Evolutionary conservation across 305 asterid genomes (phyloP).

Genomic region (Ilex paraguariensis): DNA sequence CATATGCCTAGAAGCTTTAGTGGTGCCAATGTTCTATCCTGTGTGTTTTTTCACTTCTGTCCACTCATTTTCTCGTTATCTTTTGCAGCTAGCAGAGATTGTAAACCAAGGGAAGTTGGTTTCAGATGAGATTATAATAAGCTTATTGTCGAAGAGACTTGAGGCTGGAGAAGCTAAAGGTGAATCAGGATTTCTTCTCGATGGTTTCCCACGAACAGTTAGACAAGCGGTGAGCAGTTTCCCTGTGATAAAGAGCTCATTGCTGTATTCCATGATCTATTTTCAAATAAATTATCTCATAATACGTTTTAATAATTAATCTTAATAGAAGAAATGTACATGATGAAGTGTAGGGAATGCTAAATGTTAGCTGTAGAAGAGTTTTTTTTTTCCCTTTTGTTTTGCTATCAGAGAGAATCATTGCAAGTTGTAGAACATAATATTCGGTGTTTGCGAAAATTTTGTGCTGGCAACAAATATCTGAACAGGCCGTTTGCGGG

Average conservation of each 20-base stretch:
- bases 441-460: too few species aligned
- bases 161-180: constrained; percentile 81
- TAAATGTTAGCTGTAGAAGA: too few species aligned
- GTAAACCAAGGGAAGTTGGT: constrained; percentile 97
- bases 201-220: constrained; percentile 92
- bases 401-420: too few species aligned
- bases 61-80: constrained; percentile 4
- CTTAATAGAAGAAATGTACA: too few species aligned
- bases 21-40: neutral
- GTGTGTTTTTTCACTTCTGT: neutral
- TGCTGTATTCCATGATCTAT: neutral
- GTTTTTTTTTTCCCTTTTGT: too few species aligned
- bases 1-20: too few species aligned
- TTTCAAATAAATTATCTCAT: neutral
- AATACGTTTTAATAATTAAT: neutral
- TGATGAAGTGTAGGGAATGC: too few species aligned
- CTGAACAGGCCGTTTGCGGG: too few species aligned
- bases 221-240: constrained; percentile 85
- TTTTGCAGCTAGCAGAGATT: constrained; percentile 66
- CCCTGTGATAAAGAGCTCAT: neutral
- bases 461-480: too few species aligned
- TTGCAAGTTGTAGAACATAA: too few species aligned
- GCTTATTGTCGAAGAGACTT: constrained; percentile 84
- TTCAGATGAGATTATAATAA: constrained; percentile 86
- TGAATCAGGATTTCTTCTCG: constrained; percentile 91